phyloP scores from a whole-genome alignment of 345 rosid genomes.

The Eutrema yunnanense region DNA sequence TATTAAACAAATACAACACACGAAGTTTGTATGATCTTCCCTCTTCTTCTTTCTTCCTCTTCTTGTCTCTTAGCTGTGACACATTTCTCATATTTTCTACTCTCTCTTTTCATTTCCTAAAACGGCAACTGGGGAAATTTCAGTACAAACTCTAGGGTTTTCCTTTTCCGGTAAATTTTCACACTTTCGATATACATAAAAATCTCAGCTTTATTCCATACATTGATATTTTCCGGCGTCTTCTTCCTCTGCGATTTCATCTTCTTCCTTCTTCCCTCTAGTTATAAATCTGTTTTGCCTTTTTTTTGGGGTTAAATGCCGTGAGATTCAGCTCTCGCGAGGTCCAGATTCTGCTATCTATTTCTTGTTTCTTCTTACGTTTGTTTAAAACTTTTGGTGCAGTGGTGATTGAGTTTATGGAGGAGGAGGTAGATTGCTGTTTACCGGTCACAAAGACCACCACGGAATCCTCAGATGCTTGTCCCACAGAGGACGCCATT shows the following conservation, averaged over 20 bases:
- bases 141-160: neutral
- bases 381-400: neutral
- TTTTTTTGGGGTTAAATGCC: neutral
- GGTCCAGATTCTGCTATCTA: neutral
- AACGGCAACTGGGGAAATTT: neutral
- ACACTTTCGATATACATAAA: neutral
- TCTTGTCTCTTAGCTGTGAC: neutral
- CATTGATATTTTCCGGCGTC: neutral
- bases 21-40: neutral
- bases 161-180: conserved; percentile 12
- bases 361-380: neutral
- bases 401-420: neutral
- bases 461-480: conserved; percentile 34
- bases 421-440: conserved; percentile 5
- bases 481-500: conserved; percentile 69
- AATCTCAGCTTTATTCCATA: too few relatives aligned
- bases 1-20: neutral
- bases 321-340: neutral
- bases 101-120: conserved; percentile 1
- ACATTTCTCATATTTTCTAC: neutral
- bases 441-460: neutral
- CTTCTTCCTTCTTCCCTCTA: too few relatives aligned
- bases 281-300: neutral
- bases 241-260: neutral
- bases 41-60: neutral